Evolutionary conservation across 2,329 filamentous ascomycete genomes (phyloP), one percentile per base, ranked within the genome.

Genomic region (Botrytis tulipae): DNA sequence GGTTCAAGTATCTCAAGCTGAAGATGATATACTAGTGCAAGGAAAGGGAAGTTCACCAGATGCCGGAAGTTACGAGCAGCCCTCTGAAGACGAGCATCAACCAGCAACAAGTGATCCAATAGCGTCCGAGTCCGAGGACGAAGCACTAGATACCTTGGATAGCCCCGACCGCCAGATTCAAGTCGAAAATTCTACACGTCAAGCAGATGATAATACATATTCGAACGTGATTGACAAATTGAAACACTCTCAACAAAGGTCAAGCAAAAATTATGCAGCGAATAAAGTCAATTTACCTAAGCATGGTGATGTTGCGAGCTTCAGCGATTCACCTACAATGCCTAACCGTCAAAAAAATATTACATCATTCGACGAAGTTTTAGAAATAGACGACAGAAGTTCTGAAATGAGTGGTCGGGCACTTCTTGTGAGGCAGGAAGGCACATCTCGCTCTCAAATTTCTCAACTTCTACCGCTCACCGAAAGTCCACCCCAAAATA

Each of bases 21-120:
- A 44, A 20, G 63, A 73, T 25, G 54, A 29, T 40, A 42, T 60
- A 48, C 35, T 35, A 32, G 14, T 69, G 4, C 46, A 61, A 29
- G 65, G 60, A 25, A 37, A 46, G 32, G 54, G 25, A 46, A 70
- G 68, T 46, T 62, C 68, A 6, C 60, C 59, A 66, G 42, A 57
- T 32, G 32, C 25, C 4, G 25, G 42, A 3, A 51, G 4, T 57
- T 12, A 46, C 22, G 46, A 65, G n/a, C 22, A 20, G 12, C n/a
- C n/a, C 4, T 69, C n/a, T 12, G 48, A 42, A 69, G 20, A 44
- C 29, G 48, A 69, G 20, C n/a, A 42, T 57, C 66, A 32, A 42
- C 18, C 22, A 42, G 9, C 4, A 54, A 29, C 1, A 35, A 37
- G 20, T 10, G 29, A 37, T 51, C 44, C 63, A 70, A 57, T 14